Base-by-base conservation (phyloP, 345 rosid genomes). In the Populus deltoides region DNA sequence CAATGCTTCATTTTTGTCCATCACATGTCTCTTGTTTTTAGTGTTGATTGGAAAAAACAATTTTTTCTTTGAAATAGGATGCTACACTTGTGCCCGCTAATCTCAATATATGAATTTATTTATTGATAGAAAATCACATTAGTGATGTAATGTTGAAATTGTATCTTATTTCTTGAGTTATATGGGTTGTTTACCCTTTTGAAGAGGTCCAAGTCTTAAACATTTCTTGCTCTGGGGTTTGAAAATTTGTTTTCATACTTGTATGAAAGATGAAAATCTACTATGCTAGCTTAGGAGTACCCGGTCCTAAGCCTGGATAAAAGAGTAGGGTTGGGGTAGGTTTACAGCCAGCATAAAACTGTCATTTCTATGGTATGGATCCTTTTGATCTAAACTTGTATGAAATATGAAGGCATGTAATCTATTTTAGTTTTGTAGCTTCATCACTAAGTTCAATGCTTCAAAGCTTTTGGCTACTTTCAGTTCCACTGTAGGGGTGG, bases 401-500 rank as follows among this genome's bases (percentile, higher is more conserved):
- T 10, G 51, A 45, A 45, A 31, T 27, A 57, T 65, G 1, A 6
- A 45, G 51, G 51, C 51, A 45, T 45, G 17, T 15, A 45, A 45
- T 45, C 51, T 45, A 45, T 45, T 15, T 45, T 45, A 45, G 51
- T 20, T 31, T 8, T 35, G 27, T 66, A 20, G 45, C 3, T 47
- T 72, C 57, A n/a, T 41, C 47, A 24, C 31, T 8, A 20, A 55
- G 59, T 7, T 41, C 16, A 13, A 35, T 78, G 51, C 39, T 75
- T 53, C n/a, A 59, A 49, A 67, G 36, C 24, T 72, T 81, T 84
- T 77, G 78, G 69, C 68, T 74, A 68, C 66, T 81, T 81, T 65
- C 89, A 94, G 98, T 78, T 79, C 78, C 79, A 87, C 93, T 5
- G 72, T 72, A 59, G 83, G 93, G 45, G 36, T 33, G 4, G 97